A percentile compares a stretch with the other conserved stretches of the same genome.
phyloP scores from a whole-genome alignment of 2,329 filamentous ascomycete species.

The Niveomyces coronatus region DNA sequence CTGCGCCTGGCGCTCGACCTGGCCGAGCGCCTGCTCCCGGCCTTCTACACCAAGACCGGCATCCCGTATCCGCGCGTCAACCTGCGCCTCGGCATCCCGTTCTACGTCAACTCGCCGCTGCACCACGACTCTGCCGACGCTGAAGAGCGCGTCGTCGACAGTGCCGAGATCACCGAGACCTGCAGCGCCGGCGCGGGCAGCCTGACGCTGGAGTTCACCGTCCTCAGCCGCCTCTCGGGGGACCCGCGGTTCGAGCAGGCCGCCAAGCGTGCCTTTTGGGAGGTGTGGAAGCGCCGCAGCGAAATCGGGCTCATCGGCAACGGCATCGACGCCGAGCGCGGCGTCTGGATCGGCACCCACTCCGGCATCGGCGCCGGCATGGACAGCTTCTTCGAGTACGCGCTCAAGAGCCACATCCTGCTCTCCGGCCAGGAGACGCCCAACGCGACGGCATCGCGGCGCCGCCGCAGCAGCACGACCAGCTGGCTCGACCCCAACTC shows the following conservation, averaged over 20 bases:
- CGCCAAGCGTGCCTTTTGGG: conserved; percentile 91
- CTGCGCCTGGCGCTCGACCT: conserved; percentile 83
- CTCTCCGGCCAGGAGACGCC: conserved; percentile 63
- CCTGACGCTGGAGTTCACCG: conserved; percentile 85
- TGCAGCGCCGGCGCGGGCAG: conserved; percentile 96
- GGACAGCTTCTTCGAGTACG: conserved; percentile 98
- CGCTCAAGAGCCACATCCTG: conserved; percentile 85
- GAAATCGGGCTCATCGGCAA: conserved; percentile 80
- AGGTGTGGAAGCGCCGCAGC: conserved; percentile 84
- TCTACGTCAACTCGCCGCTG: conserved; percentile 78
- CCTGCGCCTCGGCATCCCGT: conserved; percentile 79
- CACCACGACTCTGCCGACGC: conserved; percentile 40
- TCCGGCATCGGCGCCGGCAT: conserved; percentile 94
- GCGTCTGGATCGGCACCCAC: conserved; percentile 77
- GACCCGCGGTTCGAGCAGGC: conserved; percentile 80
- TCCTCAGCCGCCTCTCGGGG: conserved; percentile 77
- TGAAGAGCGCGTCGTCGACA: conserved; percentile 26
- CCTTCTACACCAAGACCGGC: conserved; percentile 83
- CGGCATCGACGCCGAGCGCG: conserved; percentile 84
- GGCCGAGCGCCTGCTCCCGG: conserved; percentile 72
- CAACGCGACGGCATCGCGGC: conserved; percentile 33
- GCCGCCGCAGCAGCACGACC: conserved; percentile 30
- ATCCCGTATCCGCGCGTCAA: conserved; percentile 94
- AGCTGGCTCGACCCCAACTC: conserved; percentile 54
- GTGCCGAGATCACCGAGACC: conserved; percentile 77